phyloP scores from a whole-genome alignment of 176 grass and related monocot genomes.

The Leersia perrieri region DNA sequence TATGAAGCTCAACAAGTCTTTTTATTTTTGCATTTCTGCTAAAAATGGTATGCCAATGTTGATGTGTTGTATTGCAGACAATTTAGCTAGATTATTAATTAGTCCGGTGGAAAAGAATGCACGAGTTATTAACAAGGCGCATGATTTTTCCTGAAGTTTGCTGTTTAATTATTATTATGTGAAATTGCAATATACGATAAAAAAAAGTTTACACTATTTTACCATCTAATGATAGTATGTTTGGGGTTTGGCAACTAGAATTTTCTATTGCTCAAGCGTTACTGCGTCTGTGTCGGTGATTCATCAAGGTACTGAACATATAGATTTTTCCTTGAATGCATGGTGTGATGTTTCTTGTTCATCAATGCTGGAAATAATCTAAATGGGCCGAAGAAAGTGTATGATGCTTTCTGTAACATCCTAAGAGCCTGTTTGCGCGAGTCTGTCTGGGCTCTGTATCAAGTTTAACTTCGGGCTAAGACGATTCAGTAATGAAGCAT shows the following conservation, averaged over 20 bases:
- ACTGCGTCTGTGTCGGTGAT: neutral
- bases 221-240: neutral
- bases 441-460: neutral
- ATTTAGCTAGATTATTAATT: neutral
- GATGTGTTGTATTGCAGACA: neutral
- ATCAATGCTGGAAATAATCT: constrained; percentile 7
- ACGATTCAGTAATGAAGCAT: constrained; percentile 12
- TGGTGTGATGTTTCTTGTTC: neutral
- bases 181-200: constrained; percentile 8
- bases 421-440: neutral
- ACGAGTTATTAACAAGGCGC: neutral
- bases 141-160: neutral
- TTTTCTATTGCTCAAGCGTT: neutral
- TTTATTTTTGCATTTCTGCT: neutral
- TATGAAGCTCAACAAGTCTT: constrained; percentile 2
- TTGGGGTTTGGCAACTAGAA: neutral
- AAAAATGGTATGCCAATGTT: neutral
- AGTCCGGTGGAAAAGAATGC: neutral
- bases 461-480: neutral
- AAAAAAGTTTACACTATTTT: neutral
- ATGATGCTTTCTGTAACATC: constrained; percentile 14
- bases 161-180: constrained; percentile 1
- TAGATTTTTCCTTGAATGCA: neutral
- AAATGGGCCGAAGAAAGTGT: neutral
- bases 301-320: neutral